Conservation (phyloP, 352 stramenopile species). For the Phytophthora megakarya region DNA sequence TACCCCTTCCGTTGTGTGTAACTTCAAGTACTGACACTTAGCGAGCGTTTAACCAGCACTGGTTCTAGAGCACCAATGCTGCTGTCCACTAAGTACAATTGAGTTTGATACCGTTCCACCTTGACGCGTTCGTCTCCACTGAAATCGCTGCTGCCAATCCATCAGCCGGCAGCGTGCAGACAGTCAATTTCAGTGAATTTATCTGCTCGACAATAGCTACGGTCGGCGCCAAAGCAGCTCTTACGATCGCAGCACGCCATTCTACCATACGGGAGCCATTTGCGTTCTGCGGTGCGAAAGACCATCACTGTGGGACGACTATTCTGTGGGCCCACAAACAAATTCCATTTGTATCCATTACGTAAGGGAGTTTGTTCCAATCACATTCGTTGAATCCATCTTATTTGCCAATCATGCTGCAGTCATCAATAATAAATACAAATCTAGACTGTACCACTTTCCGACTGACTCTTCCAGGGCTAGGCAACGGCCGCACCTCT, state of each 20-base stretch:
- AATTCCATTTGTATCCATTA: conserved; percentile 9
- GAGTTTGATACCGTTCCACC: neutral
- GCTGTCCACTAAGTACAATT: neutral
- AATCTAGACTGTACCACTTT: conserved; percentile 19
- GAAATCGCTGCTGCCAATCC: neutral
- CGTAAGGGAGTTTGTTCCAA: neutral
- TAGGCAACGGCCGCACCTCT: conserved; percentile 23
- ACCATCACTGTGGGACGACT: conserved; percentile 12
- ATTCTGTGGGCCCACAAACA: conserved; percentile 2
- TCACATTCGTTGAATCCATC: neutral
- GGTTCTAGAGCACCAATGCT: conserved; percentile 12
- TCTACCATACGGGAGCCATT: conserved; percentile 27
- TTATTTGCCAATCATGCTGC: conserved; percentile 11
- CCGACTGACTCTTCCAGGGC: conserved; percentile 29
- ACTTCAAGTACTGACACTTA: conserved; percentile 25
- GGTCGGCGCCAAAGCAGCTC: conserved; percentile 6
- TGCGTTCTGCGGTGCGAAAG: conserved; percentile 30
- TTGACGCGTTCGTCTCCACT: neutral
- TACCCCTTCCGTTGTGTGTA: conserved; percentile 7
- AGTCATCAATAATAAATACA: conserved; percentile 4
- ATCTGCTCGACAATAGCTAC: neutral
- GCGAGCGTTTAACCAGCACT: conserved; percentile 11
- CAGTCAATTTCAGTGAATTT: neutral
- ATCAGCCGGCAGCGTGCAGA: conserved; percentile 10
- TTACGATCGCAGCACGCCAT: conserved; percentile 26